Conservation (phyloP, 805 yeast species). For the Ogataea corticis region DNA sequence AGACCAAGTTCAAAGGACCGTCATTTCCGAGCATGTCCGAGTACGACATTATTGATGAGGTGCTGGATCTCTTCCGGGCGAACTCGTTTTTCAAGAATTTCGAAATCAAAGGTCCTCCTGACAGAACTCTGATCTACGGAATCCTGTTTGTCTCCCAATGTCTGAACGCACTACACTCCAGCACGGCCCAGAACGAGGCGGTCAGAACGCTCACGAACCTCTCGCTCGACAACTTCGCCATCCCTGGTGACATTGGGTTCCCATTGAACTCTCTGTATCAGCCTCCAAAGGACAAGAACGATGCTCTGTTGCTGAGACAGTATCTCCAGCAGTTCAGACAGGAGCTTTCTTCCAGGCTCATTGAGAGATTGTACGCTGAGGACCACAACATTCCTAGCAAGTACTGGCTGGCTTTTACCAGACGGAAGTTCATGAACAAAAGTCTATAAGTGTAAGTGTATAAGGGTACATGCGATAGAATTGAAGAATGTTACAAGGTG, state of each 20-base stretch:
- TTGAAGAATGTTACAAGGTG: slow-evolving; percentile 30
- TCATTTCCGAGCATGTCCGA: slow-evolving; percentile 74
- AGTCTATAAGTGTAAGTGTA: slow-evolving; percentile 44
- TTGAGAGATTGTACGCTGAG: slow-evolving; percentile 68
- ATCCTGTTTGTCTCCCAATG: slow-evolving; percentile 87
- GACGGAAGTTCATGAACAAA: slow-evolving; percentile 95
- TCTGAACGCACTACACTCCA: slow-evolving; percentile 56
- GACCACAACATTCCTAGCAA: slow-evolving; percentile 70
- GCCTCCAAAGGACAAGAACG: slow-evolving; percentile 72
- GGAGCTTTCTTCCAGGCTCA: slow-evolving; percentile 80
- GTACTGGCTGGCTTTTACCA: slow-evolving; percentile 93
- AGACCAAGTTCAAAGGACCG: slow-evolving; percentile 87
- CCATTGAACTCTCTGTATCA: slow-evolving; percentile 81
- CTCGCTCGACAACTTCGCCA: slow-evolving; percentile 81
- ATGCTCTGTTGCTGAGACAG: slow-evolving; percentile 74
- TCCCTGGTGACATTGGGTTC: slow-evolving; percentile 95
- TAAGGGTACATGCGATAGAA: slow-evolving; percentile 3
- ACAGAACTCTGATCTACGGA: slow-evolving; percentile 90
- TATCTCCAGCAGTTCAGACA: slow-evolving; percentile 94
- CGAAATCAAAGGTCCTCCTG: slow-evolving; percentile 95
- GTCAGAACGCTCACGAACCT: slow-evolving; percentile 72
- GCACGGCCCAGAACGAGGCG: slow-evolving; percentile 58
- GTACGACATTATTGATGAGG: slow-evolving; percentile 92
- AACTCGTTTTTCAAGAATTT: slow-evolving; percentile 95
- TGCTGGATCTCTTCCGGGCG: slow-evolving; percentile 88